A percentile compares a stretch with the other conserved stretches of the same genome.
These are phyloP conservation scores for Leucocoprinus leucothites DNA, from an alignment of 768 basidiomycete species.

Conservation along the genomic window DNA sequence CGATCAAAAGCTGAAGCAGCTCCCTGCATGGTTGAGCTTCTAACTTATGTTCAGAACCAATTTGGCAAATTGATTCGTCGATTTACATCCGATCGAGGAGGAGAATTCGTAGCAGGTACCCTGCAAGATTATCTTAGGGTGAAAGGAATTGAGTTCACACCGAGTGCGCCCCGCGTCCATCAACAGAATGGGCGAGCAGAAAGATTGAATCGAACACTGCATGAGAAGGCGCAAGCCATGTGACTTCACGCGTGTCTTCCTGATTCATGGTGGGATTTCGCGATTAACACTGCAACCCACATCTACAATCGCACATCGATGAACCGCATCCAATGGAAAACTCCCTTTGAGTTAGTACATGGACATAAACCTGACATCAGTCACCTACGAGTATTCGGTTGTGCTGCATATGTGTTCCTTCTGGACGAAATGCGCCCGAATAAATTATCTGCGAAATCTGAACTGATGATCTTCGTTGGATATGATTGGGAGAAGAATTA, in stretches of 20 bases:
- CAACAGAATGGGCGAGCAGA: conserved; percentile 1
- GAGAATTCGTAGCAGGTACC: no score
- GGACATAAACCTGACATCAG: conserved; percentile 21
- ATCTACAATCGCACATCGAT: conserved; percentile 26
- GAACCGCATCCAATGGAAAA: conserved; percentile 18
- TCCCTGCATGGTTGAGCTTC: no score
- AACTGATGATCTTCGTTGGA: conserved; percentile 21
- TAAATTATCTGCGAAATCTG: conserved; percentile 21
- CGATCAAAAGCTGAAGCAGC: no score
- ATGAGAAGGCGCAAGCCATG: conserved; percentile 12
- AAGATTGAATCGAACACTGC: conserved; percentile 8
- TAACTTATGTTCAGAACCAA: no score
- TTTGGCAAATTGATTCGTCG: no score
- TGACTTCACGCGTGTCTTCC: conserved; percentile 5
- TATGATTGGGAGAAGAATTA: conserved; percentile 9
- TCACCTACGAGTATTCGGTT: conserved; percentile 24
- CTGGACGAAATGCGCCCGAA: conserved; percentile 14
- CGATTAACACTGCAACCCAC: conserved; percentile 22
- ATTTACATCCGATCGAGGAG: no score
- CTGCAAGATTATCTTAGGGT: no score
- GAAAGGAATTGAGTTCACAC: no score
- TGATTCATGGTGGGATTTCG: conserved; percentile 10
- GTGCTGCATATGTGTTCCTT: conserved; percentile 19
- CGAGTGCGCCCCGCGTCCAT: no score
- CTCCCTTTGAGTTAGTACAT: conserved; percentile 21